Conservation (phyloP, 305 asterid species). For the Striga hermonthica region DNA sequence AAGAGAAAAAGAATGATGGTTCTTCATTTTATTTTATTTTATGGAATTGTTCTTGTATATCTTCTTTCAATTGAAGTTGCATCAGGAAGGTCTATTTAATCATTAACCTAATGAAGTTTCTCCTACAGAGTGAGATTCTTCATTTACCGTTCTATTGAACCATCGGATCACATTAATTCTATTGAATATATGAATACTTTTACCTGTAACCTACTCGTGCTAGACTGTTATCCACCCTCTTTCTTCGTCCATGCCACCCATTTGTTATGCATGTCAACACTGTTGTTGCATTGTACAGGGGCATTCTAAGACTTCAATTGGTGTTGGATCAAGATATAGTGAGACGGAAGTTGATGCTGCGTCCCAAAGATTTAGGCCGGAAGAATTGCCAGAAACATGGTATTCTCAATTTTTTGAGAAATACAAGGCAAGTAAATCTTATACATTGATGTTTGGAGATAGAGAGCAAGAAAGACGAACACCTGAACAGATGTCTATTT, state of each 20-base stretch:
- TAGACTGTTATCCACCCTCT: not conserved
- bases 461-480: conserved; percentile 83
- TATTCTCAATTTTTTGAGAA: conserved; percentile 76
- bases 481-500: conserved; percentile 83
- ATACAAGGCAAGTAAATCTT: conserved; percentile 63
- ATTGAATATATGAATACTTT: not conserved
- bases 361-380: conserved; percentile 60
- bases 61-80: conserved; percentile 17
- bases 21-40: not conserved
- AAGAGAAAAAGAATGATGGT: not conserved
- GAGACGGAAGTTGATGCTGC: conserved; percentile 60
- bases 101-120: conserved; percentile 8
- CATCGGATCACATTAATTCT: conserved; percentile 2
- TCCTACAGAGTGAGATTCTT: conserved; percentile 5
- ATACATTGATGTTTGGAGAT: conserved; percentile 61
- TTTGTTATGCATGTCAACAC: conserved; percentile 10
- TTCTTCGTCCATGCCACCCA: conserved; percentile 5
- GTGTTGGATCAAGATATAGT: conserved; percentile 57
- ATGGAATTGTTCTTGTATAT: not conserved
- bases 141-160: conserved; percentile 5
- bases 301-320: conserved; percentile 50
- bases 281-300: conserved; percentile 40
- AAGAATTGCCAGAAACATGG: conserved; percentile 91
- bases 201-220: conserved; percentile 17
- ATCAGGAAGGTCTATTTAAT: not conserved